Evolutionary conservation across 495 filamentous ascomycete genomes (phyloP).

Genomic region (Aspergillus homomorphus): DNA sequence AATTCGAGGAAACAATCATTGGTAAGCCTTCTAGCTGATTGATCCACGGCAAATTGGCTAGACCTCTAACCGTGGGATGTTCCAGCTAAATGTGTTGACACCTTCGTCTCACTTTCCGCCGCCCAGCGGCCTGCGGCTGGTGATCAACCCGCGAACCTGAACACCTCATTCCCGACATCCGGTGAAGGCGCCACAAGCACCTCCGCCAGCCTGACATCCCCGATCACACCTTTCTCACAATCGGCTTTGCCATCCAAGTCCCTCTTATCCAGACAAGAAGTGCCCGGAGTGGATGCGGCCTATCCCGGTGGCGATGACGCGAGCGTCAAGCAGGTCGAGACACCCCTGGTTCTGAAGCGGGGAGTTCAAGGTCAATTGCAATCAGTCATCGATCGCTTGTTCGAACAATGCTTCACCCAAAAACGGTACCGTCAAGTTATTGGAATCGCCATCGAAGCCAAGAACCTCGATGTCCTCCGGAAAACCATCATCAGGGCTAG

Average conservation of each 20-base stretch:
- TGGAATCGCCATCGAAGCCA: slow-evolving; percentile 94
- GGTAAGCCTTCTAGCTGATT: slow-evolving; percentile 34
- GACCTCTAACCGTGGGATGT: slow-evolving; percentile 12
- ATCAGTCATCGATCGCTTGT: slow-evolving; percentile 77
- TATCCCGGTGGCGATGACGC: slow-evolving; percentile 53
- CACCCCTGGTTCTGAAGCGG: slow-evolving; percentile 51
- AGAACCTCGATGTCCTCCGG: slow-evolving; percentile 85
- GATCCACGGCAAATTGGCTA: not conserved
- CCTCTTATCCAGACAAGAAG: slow-evolving; percentile 78
- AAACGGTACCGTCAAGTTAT: slow-evolving; percentile 96
- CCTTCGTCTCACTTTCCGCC: slow-evolving; percentile 86
- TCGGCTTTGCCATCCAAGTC: slow-evolving; percentile 87
- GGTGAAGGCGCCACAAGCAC: slow-evolving; percentile 62
- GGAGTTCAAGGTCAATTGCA: slow-evolving; percentile 71
- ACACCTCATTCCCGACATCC: slow-evolving; percentile 65
- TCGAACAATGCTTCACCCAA: slow-evolving; percentile 83
- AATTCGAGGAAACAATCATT: slow-evolving; percentile 99
- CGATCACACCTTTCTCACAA: slow-evolving; percentile 91
- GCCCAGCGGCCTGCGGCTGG: slow-evolving; percentile 58
- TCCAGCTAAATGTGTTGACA: slow-evolving; percentile 89
- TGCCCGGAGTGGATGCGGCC: slow-evolving; percentile 54
- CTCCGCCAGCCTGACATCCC: slow-evolving; percentile 71
- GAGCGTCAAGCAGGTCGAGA: slow-evolving; percentile 51
- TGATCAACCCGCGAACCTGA: slow-evolving; percentile 62
- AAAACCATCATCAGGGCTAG: slow-evolving; percentile 78